These are phyloP conservation scores for Hyaloraphidium curvatum DNA, from an alignment of 192 early-diverging fungal species.

Conservation along the genomic window DNA sequence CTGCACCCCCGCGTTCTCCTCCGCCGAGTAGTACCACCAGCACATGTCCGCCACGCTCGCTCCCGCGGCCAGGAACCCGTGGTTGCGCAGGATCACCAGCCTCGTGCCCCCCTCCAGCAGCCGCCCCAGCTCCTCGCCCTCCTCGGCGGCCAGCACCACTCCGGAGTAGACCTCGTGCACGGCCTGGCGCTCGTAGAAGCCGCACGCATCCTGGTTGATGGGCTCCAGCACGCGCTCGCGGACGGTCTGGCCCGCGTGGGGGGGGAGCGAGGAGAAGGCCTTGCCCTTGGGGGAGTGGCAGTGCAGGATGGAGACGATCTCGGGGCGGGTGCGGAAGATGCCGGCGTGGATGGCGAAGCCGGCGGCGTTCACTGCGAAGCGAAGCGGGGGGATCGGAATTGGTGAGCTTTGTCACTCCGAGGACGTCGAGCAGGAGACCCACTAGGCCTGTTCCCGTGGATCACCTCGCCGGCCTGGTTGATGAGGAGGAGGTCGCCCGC, in stretches of 20 bases:
- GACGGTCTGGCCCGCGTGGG: no score
- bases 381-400: no score
- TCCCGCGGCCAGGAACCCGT: conserved; percentile 33
- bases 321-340: conserved; percentile 23
- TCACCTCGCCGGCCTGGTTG: conserved; percentile 25
- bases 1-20: conserved; percentile 28
- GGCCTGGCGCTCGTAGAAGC: conserved; percentile 29
- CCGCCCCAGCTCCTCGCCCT: conserved; percentile 26
- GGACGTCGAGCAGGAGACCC: not conserved
- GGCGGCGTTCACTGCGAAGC: conserved; percentile 36
- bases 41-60: conserved; percentile 25
- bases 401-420: not conserved
- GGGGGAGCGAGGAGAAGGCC: conserved; percentile 30
- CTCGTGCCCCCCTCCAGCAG: conserved; percentile 24
- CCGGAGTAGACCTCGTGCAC: conserved; percentile 30
- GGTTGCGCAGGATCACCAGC: conserved; percentile 34
- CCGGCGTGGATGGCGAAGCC: conserved; percentile 38
- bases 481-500: conserved; percentile 31
- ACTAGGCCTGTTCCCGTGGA: conserved; percentile 17
- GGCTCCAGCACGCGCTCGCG: conserved; percentile 20
- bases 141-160: conserved; percentile 27
- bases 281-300: conserved; percentile 38
- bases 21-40: conserved; percentile 32
- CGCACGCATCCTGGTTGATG: conserved; percentile 37
- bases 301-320: conserved; percentile 28